Conservation (phyloP, 2,329 filamentous ascomycete genomes). For the Eutypa lata region DNA sequence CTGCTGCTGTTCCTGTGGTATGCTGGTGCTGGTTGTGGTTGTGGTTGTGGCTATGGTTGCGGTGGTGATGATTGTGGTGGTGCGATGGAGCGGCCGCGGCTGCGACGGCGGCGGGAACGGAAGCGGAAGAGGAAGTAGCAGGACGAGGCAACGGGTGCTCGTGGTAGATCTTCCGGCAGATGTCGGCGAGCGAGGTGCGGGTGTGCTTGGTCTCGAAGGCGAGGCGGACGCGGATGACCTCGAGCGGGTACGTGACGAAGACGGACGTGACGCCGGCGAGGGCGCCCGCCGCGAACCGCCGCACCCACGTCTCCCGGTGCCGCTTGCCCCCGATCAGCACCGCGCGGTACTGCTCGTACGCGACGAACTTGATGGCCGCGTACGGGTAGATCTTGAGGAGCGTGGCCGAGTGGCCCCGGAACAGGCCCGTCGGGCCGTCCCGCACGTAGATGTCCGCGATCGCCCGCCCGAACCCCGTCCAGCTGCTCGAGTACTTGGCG, state of each 20-base stretch:
- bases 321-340: conserved; percentile 65
- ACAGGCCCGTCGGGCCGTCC: conserved; percentile 75
- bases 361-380: conserved; percentile 95
- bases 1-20: too few species aligned
- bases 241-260: conserved; percentile 93
- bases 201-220: conserved; percentile 89
- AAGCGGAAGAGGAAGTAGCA: conserved; percentile 25
- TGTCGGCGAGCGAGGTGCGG: conserved; percentile 67
- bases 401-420: conserved; percentile 91
- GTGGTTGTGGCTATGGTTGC: too few species aligned
- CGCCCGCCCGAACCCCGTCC: conserved; percentile 77
- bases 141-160: conserved; percentile 56
- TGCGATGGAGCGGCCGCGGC: conserved; percentile 45
- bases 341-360: conserved; percentile 92
- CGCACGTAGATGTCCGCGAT: conserved; percentile 77
- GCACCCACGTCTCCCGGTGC: conserved; percentile 73
- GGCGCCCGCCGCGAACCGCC: conserved; percentile 71
- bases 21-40: too few species aligned
- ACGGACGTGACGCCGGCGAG: conserved; percentile 84
- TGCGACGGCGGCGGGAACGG: conserved; percentile 27
- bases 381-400: conserved; percentile 95
- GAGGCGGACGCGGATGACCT: conserved; percentile 86
- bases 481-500: conserved; percentile 86
- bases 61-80: too few species aligned
- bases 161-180: conserved; percentile 82